Conservation (phyloP, 129 eudicot genomes). For the Mikania micrantha region DNA sequence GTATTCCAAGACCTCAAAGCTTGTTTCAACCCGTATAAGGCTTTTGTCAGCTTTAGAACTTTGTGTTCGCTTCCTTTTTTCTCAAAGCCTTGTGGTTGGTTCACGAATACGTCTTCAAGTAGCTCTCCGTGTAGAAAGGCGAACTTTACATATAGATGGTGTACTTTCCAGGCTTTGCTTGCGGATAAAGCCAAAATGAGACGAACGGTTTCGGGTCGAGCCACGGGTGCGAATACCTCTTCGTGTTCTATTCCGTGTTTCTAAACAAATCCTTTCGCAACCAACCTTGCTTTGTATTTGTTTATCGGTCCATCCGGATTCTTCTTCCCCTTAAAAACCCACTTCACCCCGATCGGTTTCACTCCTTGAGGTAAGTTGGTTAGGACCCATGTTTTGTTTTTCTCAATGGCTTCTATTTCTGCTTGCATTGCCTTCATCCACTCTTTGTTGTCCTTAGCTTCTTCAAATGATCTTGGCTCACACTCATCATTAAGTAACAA, state of each 20-base stretch:
- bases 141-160: background rate
- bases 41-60: background rate
- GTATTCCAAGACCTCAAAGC: background rate
- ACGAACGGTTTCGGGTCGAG: background rate
- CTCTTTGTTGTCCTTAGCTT: too few species aligned
- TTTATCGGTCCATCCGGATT: background rate
- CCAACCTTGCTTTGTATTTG: background rate
- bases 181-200: background rate
- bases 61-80: background rate
- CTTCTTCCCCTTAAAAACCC: background rate
- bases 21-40: background rate
- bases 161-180: background rate
- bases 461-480: too few species aligned
- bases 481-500: too few species aligned
- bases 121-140: background rate
- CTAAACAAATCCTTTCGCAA: background rate
- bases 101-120: background rate
- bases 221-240: background rate
- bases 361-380: too few species aligned
- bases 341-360: too few species aligned
- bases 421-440: too few species aligned
- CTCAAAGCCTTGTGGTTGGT: background rate
- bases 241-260: background rate
- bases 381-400: too few species aligned
- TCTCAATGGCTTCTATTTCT: too few species aligned